Evolutionary conservation across 129 eudicot species (phyloP).

Genomic region (Heracleum sosnowskyi): DNA sequence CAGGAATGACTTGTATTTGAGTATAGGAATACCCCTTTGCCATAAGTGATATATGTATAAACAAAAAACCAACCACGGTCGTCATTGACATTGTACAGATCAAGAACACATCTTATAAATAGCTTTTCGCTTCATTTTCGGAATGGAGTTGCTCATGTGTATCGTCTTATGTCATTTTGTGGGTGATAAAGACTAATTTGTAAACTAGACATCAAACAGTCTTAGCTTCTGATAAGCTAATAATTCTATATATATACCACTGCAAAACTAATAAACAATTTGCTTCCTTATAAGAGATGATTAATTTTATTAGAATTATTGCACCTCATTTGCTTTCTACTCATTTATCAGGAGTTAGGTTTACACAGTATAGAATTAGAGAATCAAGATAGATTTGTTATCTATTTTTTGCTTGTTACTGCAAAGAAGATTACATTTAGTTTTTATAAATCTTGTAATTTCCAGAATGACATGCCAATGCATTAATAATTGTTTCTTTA

Average conservation of each 20-base stretch:
- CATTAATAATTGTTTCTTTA: no score
- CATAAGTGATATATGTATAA: constrained; percentile 62
- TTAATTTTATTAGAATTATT: neutral
- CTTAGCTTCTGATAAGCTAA: neutral
- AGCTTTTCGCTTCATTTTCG: neutral
- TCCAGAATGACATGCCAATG: no score
- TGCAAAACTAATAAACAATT: neutral
- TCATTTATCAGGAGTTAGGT: no score
- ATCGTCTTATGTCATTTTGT: neutral
- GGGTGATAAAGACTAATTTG: neutral
- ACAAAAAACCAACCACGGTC: constrained; percentile 63
- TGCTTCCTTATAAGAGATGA: neutral
- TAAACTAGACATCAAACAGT: neutral
- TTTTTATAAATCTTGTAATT: no score
- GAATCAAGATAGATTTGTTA: no score
- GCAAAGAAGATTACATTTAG: no score
- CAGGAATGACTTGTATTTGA: constrained; percentile 78
- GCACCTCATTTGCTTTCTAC: no score
- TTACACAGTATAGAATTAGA: no score
- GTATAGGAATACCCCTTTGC: constrained; percentile 63
- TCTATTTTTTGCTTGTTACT: no score
- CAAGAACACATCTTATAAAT: constrained; percentile 58
- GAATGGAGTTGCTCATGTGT: neutral
- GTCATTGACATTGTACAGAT: constrained; percentile 79
- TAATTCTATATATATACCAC: neutral